Evolutionary conservation across 441 rosid species (phyloP).

Genomic region (Codiaeum variegatum): DNA sequence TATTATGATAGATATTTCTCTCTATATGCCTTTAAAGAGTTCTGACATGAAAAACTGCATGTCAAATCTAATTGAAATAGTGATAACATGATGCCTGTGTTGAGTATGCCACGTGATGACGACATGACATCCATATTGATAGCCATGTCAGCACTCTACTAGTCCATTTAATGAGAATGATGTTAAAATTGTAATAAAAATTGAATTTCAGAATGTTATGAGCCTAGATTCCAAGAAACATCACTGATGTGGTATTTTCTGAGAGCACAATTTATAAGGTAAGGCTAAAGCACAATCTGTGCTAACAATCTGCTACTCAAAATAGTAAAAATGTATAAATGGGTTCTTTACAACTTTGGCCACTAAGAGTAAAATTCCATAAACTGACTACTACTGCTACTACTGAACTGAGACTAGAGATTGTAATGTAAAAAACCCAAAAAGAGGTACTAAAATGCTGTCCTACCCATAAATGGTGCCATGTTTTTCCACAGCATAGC

Average conservation of each 20-base stretch:
- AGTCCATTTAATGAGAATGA: too few species aligned
- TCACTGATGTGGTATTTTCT: neutral
- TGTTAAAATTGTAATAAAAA: too few species aligned
- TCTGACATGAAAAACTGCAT: too few species aligned
- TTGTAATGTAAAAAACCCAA: constrained; percentile 18
- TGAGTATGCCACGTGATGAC: too few species aligned
- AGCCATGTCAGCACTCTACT: too few species aligned
- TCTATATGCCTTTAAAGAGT: too few species aligned
- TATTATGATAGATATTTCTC: too few species aligned
- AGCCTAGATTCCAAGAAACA: too few species aligned
- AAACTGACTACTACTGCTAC: constrained; percentile 22
- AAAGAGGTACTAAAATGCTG: constrained; percentile 21
- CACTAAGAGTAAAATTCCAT: constrained; percentile 10
- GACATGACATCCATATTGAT: too few species aligned
- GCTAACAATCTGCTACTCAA: constrained; percentile 23
- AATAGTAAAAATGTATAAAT: constrained; percentile 16
- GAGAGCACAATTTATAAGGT: neutral
- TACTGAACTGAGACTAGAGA: constrained; percentile 21
- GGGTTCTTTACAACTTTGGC: constrained; percentile 30
- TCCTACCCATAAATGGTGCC: constrained; percentile 33
- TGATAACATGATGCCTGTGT: too few species aligned
- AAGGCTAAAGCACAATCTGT: constrained; percentile 23
- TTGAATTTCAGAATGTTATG: too few species aligned
- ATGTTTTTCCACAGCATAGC: constrained; percentile 26
- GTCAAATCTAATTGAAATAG: too few species aligned